Percentiles rank a stretch among this genome's conserved stretches.
phyloP scores from a whole-genome alignment of 371 early-diverging fungal genomes.

The Chytridium lagenaria region DNA sequence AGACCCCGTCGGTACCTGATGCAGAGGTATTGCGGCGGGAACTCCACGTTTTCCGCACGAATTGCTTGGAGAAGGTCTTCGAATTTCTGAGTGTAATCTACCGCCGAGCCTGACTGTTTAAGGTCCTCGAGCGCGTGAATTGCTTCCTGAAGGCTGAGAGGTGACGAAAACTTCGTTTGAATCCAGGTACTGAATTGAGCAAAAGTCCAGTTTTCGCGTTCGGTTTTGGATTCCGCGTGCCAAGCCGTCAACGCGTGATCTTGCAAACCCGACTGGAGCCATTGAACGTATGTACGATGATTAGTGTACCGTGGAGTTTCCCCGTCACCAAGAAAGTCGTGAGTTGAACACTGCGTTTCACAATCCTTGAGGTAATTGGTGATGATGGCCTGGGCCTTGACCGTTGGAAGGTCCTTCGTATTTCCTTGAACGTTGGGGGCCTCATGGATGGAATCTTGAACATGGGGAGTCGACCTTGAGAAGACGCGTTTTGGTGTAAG shows the following conservation, averaged over 20 bases:
- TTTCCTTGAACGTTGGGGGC: slow-evolving; percentile 8
- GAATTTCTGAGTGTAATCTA: not conserved
- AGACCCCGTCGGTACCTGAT: not conserved
- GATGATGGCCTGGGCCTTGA: not conserved
- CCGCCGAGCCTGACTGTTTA: not conserved
- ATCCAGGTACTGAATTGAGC: not conserved
- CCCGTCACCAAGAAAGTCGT: not conserved
- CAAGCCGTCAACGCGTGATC: not conserved
- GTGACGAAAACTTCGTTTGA: not conserved
- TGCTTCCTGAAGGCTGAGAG: not conserved
- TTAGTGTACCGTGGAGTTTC: not conserved
- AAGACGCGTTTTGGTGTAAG: not conserved
- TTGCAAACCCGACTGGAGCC: not conserved
- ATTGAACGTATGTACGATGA: not conserved
- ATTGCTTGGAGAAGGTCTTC: not conserved
- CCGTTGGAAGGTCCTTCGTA: not conserved
- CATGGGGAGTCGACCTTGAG: not conserved
- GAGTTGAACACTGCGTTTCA: not conserved
- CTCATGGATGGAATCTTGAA: slow-evolving; percentile 14
- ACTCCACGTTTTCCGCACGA: not conserved
- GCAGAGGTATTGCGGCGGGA: not conserved
- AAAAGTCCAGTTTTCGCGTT: not conserved
- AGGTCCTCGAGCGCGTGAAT: not conserved
- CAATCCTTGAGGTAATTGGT: not conserved
- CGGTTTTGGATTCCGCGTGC: not conserved